Evolutionary conservation across 306 rosid genomes (phyloP), one percentile per base, ranked within the genome.

Genomic region (Glycine tomentella): DNA sequence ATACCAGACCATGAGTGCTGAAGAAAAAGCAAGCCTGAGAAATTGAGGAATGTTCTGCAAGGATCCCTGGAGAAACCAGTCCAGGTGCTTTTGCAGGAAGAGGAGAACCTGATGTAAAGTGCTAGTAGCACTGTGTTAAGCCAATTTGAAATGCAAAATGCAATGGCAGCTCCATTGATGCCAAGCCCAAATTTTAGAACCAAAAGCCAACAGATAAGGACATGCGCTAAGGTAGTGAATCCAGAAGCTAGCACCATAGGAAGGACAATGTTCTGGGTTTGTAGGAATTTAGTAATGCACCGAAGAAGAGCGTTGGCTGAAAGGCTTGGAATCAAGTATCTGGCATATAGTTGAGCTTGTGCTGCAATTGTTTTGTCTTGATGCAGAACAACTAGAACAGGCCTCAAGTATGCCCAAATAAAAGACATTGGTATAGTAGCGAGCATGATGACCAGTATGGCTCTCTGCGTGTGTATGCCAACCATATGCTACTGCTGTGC

Each of bases 1-100:
- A 73, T 81, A 92, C 97, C 97, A 91, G 34, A 91, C 87, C 94
- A 92, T 92, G 53, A 87, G 20, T 59, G 95, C 83, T 1, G 92
- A 91, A 62, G 97, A 91, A 77, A 92, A 44, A 52, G 92, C 87
- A 50, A 92, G 87, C 72, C 46, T 83, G 14, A 93, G 73, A 58
- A 92, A 89, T 31, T 75, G 63, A 12, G 65, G 75, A 46, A 90
- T 68, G 3, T 84, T 86, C 3, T 71, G 88, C 45, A 90, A 72
- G 7, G 91, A 87, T 15, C 87, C 85, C 45, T 9, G 52, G 2
- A 88, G 48, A 92, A 85, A 36, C 88, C 94, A 9, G 87, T 89
- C 97, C 94, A 90, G 31, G 91, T 74, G 14, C 53, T 78, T 1
- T 84, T 61, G 49, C 94, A 92, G 5, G 86, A 75, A 36, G 97